Evolutionary conservation across 2,329 filamentous ascomycete genomes (phyloP), one percentile per base, ranked within the genome.

Genomic region (Sporothrix pallida): DNA sequence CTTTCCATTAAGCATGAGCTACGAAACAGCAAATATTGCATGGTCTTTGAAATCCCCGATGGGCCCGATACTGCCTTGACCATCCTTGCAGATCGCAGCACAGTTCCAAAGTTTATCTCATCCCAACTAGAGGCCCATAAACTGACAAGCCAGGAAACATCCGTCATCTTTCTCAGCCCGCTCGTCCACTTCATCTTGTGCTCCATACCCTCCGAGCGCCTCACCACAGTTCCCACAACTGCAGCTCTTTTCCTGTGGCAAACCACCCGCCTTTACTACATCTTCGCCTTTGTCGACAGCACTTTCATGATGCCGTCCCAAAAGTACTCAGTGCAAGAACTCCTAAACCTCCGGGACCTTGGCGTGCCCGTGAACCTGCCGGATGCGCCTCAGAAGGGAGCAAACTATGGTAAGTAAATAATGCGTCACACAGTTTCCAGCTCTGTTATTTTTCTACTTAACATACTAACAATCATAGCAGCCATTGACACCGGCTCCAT

Each of bases 41-140:
- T 52, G 60, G 60, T 54, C 1, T 44, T 72, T 20, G 50, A 75
- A 56, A 37, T 74, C 10, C 70, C 15, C 48, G 3, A 68, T 26
- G 65, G 56, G 1, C 20, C 20, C 6, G 71, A 72, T 23, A 74
- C 71, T 1, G 71, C 31, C 0, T 37, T 58, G n/a, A 69, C 58
- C 9, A 71, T 73, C 2, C 7, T 20, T 1, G 12, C 67, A 1
- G 71, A 72, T 12, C 71, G 60, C 50, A 26, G 20, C 17, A 23
- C 17, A 6, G 63, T 76, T 26, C 73, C 54, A 12, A 75, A 73
- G 13, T 76, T 77, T 17, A 52, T 77, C 17, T 13, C 76, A 2
- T 77, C 76, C 0, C 76, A 76, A 23, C 75, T 77, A 2, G 73
- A 77, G 26, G 73, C 52, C 8, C 76, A 77, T 20, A 76, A 48